Percentiles rank a stretch among this genome's conserved stretches.
phyloP scores from a whole-genome alignment of 2,329 filamentous ascomycete genomes.

The Talaromyces amestolkiae region DNA sequence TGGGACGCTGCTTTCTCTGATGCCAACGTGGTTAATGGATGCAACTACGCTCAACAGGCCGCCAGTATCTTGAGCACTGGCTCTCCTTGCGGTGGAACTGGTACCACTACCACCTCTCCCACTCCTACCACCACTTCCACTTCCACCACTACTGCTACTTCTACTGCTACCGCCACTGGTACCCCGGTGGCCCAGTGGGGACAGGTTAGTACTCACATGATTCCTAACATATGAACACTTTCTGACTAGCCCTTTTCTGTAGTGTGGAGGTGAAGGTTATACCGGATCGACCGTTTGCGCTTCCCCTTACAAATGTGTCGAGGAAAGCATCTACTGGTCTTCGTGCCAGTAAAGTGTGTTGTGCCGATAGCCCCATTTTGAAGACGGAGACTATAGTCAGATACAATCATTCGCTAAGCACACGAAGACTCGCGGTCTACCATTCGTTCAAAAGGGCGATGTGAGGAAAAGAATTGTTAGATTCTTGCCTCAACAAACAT shows the following conservation, averaged over 20 bases:
- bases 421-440: background rate
- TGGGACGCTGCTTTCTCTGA: constrained; percentile 56
- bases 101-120: constrained; percentile 12
- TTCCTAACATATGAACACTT: too few relatives aligned
- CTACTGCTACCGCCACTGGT: constrained; percentile 13
- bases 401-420: background rate
- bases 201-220: constrained; percentile 18
- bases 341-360: constrained; percentile 11
- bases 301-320: constrained; percentile 15
- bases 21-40: constrained; percentile 44
- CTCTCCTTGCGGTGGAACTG: constrained; percentile 26
- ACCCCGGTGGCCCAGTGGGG: constrained; percentile 17
- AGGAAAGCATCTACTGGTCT: constrained; percentile 16
- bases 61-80: constrained; percentile 42
- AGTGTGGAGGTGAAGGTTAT: constrained; percentile 18
- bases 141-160: background rate
- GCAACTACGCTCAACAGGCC: constrained; percentile 48
- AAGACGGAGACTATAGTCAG: background rate
- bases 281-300: constrained; percentile 17
- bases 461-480: background rate
- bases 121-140: background rate
- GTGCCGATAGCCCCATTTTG: background rate
- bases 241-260: background rate
- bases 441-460: background rate
- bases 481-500: background rate